Conservation (phyloP, 2,329 filamentous ascomycete genomes). For the Oidium heveae region DNA sequence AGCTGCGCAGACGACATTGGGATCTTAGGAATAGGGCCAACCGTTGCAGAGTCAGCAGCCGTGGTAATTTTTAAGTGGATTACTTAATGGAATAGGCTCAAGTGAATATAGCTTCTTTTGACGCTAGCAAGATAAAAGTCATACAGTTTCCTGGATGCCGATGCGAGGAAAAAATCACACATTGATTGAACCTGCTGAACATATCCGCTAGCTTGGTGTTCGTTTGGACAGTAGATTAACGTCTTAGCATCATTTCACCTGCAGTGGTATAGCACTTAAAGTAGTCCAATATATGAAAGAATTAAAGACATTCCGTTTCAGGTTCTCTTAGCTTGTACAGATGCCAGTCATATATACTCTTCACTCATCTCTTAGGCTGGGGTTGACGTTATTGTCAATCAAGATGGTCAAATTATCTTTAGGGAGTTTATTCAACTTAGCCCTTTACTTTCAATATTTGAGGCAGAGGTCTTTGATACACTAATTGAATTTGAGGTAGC, state of each 20-base stretch:
- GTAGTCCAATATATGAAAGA: background rate
- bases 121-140: background rate
- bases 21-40: background rate
- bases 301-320: too few relatives aligned
- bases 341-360: too few relatives aligned
- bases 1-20: background rate
- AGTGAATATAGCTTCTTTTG: background rate
- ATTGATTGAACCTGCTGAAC: background rate
- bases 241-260: background rate
- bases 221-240: background rate
- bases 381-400: too few relatives aligned
- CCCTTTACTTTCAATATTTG: too few relatives aligned
- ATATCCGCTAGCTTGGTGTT: background rate
- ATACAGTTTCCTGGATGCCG: background rate
- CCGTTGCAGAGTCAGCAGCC: background rate
- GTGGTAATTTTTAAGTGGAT: background rate
- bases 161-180: background rate
- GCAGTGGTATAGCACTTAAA: background rate
- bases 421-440: too few relatives aligned
- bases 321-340: too few relatives aligned
- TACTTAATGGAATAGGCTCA: background rate
- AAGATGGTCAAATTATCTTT: too few relatives aligned
- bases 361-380: too few relatives aligned
- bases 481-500: too few relatives aligned
- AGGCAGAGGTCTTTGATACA: too few relatives aligned